Evolutionary conservation across 805 yeast species (phyloP), one percentile per base, ranked within the genome.

Genomic region (Zygotorulaspora danielsina): DNA sequence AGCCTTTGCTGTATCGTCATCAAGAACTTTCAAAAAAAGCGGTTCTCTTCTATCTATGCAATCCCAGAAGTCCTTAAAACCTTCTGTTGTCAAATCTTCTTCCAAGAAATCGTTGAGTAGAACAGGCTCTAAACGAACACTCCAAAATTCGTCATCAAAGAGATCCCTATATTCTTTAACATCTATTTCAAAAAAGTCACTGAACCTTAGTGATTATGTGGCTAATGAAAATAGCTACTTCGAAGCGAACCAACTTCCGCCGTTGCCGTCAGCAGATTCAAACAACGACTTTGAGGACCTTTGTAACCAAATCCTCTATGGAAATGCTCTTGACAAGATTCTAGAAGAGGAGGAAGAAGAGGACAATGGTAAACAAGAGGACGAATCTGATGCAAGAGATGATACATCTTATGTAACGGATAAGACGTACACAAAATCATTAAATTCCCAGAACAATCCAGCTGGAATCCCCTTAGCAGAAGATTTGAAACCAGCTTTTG

Each of bases 121-220:
- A 11, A 33, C 47, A 13, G 32, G 42, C 32, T 20, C 48, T 27
- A 19, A 41, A 47, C 38, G 47, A 43, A 56, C 61, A 3, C 30
- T 57, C 8, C 56, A 53, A 30, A 55, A 53, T 36, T 59, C 61
- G 2, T 59, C 55, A 17, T 55, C 62, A 1, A 59, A 59, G 25
- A 51, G 59, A 31, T 61, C 66, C 1, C 39, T 63, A 19, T 63
- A 63, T 37, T 61, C 65, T 1, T 42, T 56, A 24, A 52, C 50
- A 19, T 60, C 67, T 0, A 63, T 63, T 27, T 63, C 67, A 2
- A 63, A 59, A 32, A 55, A 60, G 33, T 61, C 67, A 1, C 36
- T 63, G 12, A 62, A 63, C 36, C 39, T 63, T 18, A 63, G 51
- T 17, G 65, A 58, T 9, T 53, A 42, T 38, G 42, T 61, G n/a